Percentiles rank a stretch among this genome's conserved stretches.
Conservation (phyloP, 139 green algal species). For the Eudorina sp. region DNA sequence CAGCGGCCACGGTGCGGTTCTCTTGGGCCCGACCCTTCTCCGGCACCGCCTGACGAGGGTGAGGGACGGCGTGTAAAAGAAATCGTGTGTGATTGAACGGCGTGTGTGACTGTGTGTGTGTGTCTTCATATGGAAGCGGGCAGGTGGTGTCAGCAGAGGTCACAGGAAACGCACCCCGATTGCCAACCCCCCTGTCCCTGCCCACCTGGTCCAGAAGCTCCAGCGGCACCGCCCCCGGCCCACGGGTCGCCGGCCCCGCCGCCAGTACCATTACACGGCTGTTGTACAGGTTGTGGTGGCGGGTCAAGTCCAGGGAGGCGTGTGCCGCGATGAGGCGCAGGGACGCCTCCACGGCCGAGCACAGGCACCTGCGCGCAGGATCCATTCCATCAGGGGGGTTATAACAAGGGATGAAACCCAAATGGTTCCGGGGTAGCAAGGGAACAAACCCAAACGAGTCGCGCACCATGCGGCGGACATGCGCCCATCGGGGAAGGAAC, state of each 20-base stretch:
- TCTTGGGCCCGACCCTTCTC: constrained; percentile 20
- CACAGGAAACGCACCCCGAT: not conserved
- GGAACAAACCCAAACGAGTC: too few relatives aligned
- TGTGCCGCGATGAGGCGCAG: constrained; percentile 25
- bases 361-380: not conserved
- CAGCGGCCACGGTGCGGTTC: not conserved
- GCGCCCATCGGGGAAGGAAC: too few relatives aligned
- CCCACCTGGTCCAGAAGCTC: constrained; percentile 42
- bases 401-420: too few relatives aligned
- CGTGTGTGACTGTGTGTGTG: too few relatives aligned
- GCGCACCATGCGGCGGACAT: too few relatives aligned
- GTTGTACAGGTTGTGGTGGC: not conserved
- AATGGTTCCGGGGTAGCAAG: too few relatives aligned
- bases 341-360: constrained; percentile 8
- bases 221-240: constrained; percentile 27
- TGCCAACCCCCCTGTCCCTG: not conserved
- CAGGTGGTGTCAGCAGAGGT: too few relatives aligned
- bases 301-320: constrained; percentile 1
- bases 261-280: constrained; percentile 31
- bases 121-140: too few relatives aligned
- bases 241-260: constrained; percentile 20
- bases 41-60: not conserved
- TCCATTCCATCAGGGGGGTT: too few relatives aligned
- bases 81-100: too few relatives aligned
- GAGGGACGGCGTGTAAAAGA: too few relatives aligned